phyloP scores from a whole-genome alignment of 2,329 filamentous ascomycete genomes.

The Achaetomium macrosporum region DNA sequence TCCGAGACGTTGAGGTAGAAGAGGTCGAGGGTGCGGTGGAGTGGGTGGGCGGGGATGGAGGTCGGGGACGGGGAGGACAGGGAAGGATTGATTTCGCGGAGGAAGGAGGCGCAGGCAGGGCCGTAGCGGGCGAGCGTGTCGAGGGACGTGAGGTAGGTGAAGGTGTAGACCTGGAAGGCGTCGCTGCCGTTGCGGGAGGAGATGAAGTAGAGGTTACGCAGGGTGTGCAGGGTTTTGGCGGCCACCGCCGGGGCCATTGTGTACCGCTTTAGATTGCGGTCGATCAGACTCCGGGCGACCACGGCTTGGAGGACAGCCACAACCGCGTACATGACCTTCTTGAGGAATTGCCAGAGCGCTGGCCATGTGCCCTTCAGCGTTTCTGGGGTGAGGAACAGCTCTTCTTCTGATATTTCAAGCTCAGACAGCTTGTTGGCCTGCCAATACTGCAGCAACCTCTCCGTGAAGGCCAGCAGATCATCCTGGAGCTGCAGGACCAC shows the following conservation, averaged over 20 bases:
- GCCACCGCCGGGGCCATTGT: constrained; percentile 57
- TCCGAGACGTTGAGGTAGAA: constrained; percentile 86
- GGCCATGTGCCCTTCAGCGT: constrained; percentile 63
- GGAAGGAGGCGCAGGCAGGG: constrained; percentile 57
- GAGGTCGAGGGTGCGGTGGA: constrained; percentile 70
- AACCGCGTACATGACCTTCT: constrained; percentile 68
- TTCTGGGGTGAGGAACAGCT: constrained; percentile 55
- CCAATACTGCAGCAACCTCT: constrained; percentile 66
- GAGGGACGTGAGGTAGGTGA: constrained; percentile 75
- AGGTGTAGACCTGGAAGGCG: constrained; percentile 76
- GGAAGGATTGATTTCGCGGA: constrained; percentile 52
- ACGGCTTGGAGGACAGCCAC: constrained; percentile 71
- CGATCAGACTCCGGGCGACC: constrained; percentile 56
- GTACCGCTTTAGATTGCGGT: constrained; percentile 41
- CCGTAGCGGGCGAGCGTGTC: constrained; percentile 74
- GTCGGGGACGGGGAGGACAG: constrained; percentile 47
- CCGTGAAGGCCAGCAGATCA: constrained; percentile 60
- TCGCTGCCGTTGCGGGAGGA: constrained; percentile 66
- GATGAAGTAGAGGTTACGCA: constrained; percentile 77
- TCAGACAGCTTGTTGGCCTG: constrained; percentile 65
- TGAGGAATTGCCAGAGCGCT: constrained; percentile 67
- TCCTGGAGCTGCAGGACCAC: constrained; percentile 39
- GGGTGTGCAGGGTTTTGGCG: constrained; percentile 62
- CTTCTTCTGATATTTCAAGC: constrained; percentile 64
- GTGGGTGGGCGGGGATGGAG: constrained; percentile 55